A percentile compares a stretch with the other conserved stretches of the same genome.
Evolutionary conservation across 495 filamentous ascomycete genomes (phyloP).

Genomic region (Penicillium lividum): DNA sequence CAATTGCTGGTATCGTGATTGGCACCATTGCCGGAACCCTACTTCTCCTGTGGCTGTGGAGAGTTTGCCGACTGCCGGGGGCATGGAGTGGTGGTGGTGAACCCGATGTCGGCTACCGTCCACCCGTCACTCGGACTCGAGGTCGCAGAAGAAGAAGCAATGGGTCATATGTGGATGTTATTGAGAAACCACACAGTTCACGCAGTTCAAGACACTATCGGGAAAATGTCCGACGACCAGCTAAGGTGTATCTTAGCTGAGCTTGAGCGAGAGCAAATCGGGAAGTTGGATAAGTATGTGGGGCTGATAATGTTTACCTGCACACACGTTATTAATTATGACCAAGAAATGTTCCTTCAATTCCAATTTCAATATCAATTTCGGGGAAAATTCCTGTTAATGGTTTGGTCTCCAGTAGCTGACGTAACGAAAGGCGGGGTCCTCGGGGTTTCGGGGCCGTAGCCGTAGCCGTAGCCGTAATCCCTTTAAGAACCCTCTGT

Average conservation of each 20-base stretch:
- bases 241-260: slow-evolving; percentile 37
- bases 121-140: slow-evolving; percentile 20
- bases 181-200: slow-evolving; percentile 34
- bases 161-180: slow-evolving; percentile 32
- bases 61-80: slow-evolving; percentile 26
- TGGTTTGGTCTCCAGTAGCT: background rate
- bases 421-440: background rate
- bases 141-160: slow-evolving; percentile 22
- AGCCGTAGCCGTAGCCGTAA: background rate
- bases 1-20: slow-evolving; percentile 62
- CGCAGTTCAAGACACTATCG: slow-evolving; percentile 23
- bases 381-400: background rate
- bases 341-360: background rate
- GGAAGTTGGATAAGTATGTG: background rate
- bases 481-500: background rate
- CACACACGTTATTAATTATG: too few species aligned
- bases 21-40: slow-evolving; percentile 58
- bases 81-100: slow-evolving; percentile 24
- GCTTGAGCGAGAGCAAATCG: background rate
- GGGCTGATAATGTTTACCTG: background rate
- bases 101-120: slow-evolving; percentile 30
- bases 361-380: background rate
- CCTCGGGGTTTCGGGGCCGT: background rate
- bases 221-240: slow-evolving; percentile 34
- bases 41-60: slow-evolving; percentile 54